Base-by-base conservation (phyloP, 805 yeast genomes). In the Kuraishia piskuri region DNA sequence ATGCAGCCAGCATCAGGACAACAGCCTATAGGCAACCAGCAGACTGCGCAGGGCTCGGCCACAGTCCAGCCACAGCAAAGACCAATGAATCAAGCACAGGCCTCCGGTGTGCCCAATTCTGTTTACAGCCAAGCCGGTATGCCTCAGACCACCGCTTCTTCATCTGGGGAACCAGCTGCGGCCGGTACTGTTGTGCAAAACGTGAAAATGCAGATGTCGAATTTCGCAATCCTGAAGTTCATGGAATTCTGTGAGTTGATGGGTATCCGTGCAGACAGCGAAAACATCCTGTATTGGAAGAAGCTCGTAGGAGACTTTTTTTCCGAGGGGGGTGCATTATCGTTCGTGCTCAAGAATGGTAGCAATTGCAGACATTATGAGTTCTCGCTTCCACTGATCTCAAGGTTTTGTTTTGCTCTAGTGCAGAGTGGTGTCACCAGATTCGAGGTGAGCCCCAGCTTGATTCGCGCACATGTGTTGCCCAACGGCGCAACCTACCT, bases 331-430 rank as follows among this genome's bases (percentile, higher is more conserved):
- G 83, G 84, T 1, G 65, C 72, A 6, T 59, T 82, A 36, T 68
- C 79, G 17, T 72, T 81, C 55, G 66, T 76, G 1, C 71, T 80
- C 45, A 74, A 75, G 54, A 68, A 72, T 49, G 73, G 72, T 12
- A 67, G 68, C 24, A 47, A 49, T 6, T 22, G 26, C 9, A 68
- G 81, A 54, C 84, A 77, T 58, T 88, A 82, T 64, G 91, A 83
- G 55, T 76, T 90, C 22, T 78, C 83, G 10, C 76, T 78, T 7
- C 73, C 80, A 3, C 77, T 88, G 10, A 76, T 88, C n/a, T 86
- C 94, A 1, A 68, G 83, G 48, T 82, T 80, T 58, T 78, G 80
- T 58, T 76, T 70, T 55, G 76, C 82, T 1, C 75, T 75, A 53
- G 75, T 80, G 31, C 71, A 75, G 47, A 69, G 79, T 2, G 82